Evolutionary conservation across 768 basidiomycete genomes (phyloP).

Genomic region (Suillus spraguei): DNA sequence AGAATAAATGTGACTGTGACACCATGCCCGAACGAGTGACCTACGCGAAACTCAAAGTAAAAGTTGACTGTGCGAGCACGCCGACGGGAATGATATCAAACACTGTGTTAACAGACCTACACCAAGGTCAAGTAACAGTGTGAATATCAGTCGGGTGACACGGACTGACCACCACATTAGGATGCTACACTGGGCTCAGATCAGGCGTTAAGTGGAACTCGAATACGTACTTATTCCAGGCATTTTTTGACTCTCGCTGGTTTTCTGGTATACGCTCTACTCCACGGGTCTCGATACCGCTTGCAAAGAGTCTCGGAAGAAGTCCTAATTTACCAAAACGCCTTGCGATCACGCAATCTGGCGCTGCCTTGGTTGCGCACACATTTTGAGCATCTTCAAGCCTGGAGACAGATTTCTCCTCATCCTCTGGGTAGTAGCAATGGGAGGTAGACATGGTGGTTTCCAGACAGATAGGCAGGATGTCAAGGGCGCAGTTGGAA

Average conservation of each 20-base stretch:
- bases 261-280: slow-evolving; percentile 56
- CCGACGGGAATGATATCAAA: slow-evolving; percentile 54
- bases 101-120: slow-evolving; percentile 50
- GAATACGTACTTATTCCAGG: slow-evolving; percentile 44
- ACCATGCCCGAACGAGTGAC: slow-evolving; percentile 18
- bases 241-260: slow-evolving; percentile 45
- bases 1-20: slow-evolving; percentile 2
- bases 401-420: slow-evolving; percentile 19
- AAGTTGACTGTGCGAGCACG: slow-evolving; percentile 48
- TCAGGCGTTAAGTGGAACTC: slow-evolving; percentile 9
- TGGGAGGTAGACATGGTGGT: background rate
- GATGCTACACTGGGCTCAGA: slow-evolving; percentile 29
- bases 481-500: background rate
- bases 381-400: slow-evolving; percentile 1
- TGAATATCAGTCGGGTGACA: too few species aligned
- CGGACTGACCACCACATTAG: slow-evolving; percentile 46
- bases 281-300: slow-evolving; percentile 55
- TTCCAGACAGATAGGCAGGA: background rate
- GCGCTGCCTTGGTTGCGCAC: slow-evolving; percentile 26
- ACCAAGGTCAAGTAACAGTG: background rate
- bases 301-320: slow-evolving; percentile 43
- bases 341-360: slow-evolving; percentile 28
- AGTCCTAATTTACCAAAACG: slow-evolving; percentile 36
- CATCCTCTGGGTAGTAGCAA: slow-evolving; percentile 16
- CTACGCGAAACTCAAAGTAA: slow-evolving; percentile 48